Evolutionary conservation across 768 basidiomycete species (phyloP).

Genomic region (Hebeloma cylindrosporum): DNA sequence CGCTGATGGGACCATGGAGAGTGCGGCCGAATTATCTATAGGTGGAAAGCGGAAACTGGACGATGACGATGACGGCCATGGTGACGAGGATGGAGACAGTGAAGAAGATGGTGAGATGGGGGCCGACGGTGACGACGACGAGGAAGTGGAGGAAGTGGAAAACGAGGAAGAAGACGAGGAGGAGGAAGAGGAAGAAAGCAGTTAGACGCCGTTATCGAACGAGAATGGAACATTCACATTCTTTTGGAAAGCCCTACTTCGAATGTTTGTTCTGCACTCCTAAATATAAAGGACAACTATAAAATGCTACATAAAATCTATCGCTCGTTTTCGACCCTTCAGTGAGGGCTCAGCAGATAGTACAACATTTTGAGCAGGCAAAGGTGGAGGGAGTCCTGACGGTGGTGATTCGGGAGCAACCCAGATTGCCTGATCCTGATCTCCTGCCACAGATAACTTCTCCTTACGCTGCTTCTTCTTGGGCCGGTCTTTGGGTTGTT

Average conservation of each 20-base stretch:
- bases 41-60: constrained; percentile 26
- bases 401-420: constrained; percentile 15
- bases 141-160: constrained; percentile 28
- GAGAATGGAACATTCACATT: no score
- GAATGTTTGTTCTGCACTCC: no score
- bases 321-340: constrained; percentile 65
- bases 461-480: constrained; percentile 48
- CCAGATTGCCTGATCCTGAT: constrained; percentile 63
- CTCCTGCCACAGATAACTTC: constrained; percentile 31
- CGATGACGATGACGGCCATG: constrained; percentile 30
- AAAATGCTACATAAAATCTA: constrained; percentile 67
- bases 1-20: constrained; percentile 31
- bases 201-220: constrained; percentile 14
- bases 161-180: constrained; percentile 32
- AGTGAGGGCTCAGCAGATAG: constrained; percentile 22
- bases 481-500: constrained; percentile 38
- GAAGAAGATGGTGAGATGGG: constrained; percentile 29
- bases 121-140: constrained; percentile 27
- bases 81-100: constrained; percentile 27
- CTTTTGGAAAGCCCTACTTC: no score
- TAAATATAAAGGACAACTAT: background rate
- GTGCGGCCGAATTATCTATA: constrained; percentile 2
- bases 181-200: constrained; percentile 25
- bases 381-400: constrained; percentile 14
- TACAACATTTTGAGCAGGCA: constrained; percentile 15